Evolutionary conservation across 129 eudicot genomes (phyloP).

Genomic region (Calendula officinalis): DNA sequence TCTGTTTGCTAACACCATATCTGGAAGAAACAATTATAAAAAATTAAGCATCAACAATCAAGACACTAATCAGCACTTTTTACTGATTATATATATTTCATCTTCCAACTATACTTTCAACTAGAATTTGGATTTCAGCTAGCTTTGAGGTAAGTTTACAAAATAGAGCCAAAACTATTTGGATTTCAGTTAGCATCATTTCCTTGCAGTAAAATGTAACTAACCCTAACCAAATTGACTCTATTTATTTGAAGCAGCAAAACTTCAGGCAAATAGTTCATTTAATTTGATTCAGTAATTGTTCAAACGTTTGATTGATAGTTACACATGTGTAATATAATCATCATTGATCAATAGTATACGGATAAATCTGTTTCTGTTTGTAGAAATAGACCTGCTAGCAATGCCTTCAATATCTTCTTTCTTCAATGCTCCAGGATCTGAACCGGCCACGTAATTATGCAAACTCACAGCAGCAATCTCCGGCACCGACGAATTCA

Average conservation of each 20-base stretch:
- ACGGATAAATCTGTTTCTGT: not conserved
- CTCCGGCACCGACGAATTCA: constrained; percentile 87
- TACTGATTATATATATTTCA: not conserved
- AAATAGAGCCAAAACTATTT: constrained; percentile 7
- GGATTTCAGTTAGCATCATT: constrained; percentile 4
- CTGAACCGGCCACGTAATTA: constrained; percentile 73
- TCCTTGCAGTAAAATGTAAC: not conserved
- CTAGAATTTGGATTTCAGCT: not conserved
- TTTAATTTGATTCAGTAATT: not conserved
- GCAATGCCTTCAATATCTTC: constrained; percentile 84
- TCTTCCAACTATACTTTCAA: not conserved
- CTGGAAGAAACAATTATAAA: constrained; percentile 40
- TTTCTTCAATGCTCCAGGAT: constrained; percentile 57
- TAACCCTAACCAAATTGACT: constrained; percentile 7
- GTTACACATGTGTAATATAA: not conserved
- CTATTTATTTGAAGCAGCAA: constrained; percentile 7
- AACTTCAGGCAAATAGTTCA: no score
- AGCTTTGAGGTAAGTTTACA: not conserved
- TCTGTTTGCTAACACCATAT: constrained; percentile 90
- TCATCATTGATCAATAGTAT: not conserved
- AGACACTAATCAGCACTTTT: not conserved
- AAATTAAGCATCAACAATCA: constrained; percentile 21
- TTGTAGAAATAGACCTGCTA: constrained; percentile 42
- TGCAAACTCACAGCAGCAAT: constrained; percentile 83
- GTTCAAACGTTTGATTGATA: not conserved